Evolutionary conservation across 305 asterid genomes (phyloP), one percentile per base, ranked within the genome.

Genomic region (Caryopteris hybrid): DNA sequence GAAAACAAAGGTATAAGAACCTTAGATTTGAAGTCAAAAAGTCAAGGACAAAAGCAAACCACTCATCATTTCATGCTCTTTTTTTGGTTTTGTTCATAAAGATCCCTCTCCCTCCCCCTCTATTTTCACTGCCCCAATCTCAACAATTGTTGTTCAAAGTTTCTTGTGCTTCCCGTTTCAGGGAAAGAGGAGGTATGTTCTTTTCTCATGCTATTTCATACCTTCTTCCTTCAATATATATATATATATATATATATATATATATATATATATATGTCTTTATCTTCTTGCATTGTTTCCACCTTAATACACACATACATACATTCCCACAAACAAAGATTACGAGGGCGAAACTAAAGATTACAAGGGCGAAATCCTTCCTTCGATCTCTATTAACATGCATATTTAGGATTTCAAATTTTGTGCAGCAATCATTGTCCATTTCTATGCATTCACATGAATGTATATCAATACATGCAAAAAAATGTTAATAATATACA

Each of bases 91-190:
- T 22, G 36, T 39, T 51, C 20, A 12, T 23, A 66, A 13, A 8
- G n/a, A n/a, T 45, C 18, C 21, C 62, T 38, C 22, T 31, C 36
- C 52, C 13, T 43, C 8, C 16, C 52, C 17, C 47, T 12, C 66
- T 38, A 10, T 13, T 33, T 29, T 14, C 29, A 16, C 29, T 14
- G 8, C 14, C 47, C 62, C 52, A 53, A 23, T 54, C 42, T 47
- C 55, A 46, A 29, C 5, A 46, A 16, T 20, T 38, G 10, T 41
- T 22, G 12, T 61, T 21, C 36, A 7, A 4, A 22, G 33, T 48
- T 58, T 61, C 63, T 70, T 51, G 75, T 61, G 74, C 72, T 70
- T 70, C 62, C 75, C 74, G 4, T 61, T 69, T 74, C 79, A 55
- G 65, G 17, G 38, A 55, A 33, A 74, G 45, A 65, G 52, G 64